Base-by-base conservation (phyloP, 1,284 basidiomycete genomes). In the Amylostereum areolatum region DNA sequence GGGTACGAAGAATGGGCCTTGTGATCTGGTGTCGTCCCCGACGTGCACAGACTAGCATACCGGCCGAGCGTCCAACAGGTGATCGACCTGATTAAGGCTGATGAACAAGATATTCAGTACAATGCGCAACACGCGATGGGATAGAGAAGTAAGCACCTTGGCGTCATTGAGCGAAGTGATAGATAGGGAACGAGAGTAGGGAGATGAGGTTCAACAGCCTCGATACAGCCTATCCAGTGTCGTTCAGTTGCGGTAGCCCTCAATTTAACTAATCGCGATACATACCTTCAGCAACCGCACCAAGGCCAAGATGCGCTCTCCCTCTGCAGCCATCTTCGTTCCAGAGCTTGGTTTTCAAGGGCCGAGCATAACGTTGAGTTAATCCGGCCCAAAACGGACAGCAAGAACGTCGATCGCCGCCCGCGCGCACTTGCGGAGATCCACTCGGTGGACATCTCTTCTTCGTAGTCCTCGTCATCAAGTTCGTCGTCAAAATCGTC, bases 51-150 rank as follows among this genome's bases (percentile, higher is more conserved):
- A n/a, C 87, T 91, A 34, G 96, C 93, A 69, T 99, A 99, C 45
- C 97, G 85, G n/a, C 96, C 95, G 11, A 99, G 77, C 1, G 96
- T 98, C 97, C 97, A 99, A 67, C 97, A 99, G 12, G 96, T 94
- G 66, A 99, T 99, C 10, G 95, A 97, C 47, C 97, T 88, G 5
- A 99, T 92, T 31, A 99, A 82, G 32, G 96, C 89, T 94, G n/a
- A 32, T 37, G 24, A 27, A 42, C 53, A 43, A 43, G 51, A 49
- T 18, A 28, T 28, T 29, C n/a, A 28, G 30, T 25, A 54, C 36
- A 8, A 24, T 10, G 27, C 32, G 12, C 25, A 29, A 34, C 29
- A 2, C 31, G 40, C 25, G 24, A 6, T 18, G 18, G 18, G 18
- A 18, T 18, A 35, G 35, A 18, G n/a, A 4, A 10, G 32, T 34